Base-by-base conservation (phyloP, 257 asterid genomes). In the Parsonsia alboflavescens region DNA sequence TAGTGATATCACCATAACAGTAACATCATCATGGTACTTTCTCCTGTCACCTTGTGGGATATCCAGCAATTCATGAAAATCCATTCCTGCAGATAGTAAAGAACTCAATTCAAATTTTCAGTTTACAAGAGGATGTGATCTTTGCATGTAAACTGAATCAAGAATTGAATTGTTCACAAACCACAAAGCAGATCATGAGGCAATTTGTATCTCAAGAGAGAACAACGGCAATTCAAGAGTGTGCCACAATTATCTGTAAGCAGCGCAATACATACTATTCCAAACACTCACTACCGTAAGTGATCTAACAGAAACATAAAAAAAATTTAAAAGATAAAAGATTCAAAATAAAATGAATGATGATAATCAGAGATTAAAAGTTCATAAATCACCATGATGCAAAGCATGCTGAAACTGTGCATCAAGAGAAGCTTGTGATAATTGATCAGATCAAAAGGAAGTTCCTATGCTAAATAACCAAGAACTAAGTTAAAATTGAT, bases 41-140 rank as follows among this genome's bases (percentile, higher is more conserved):
- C 98, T 80, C 42, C 98, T 96, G 75, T 93, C 98, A 26, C 98
- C 98, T 78, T 89, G 96, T 52, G 98, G 98, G 76, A 93, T 93
- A 79, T 93, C 98, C 80, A 93, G 84, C 80, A 93, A 89, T 83
- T 93, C 98, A 79, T 93, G 98, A 80, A 89, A 89, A 78, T 87
- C 97, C 98, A 91, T 88, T 73, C 97, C 98, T 91, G 90, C 81
- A 68, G 21, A 75, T 33, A 22, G 13, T 49, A 62, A 50, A 73
- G 46, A 63, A 19, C 22, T 58, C 19, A 63, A 19, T 36, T 59
- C 33, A 52, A 53, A 9, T 39, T 64, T 65, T 12, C 22, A 12
- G 11, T 16, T 4, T 3, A 59, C 74, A n/a, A 24, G 0, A 49
- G 10, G 10, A 75, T 24, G 54, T 39, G 57, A 0, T 54, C 49